Percentiles rank a stretch among this genome's conserved stretches.
Evolutionary conservation across 352 stramenopile genomes (phyloP).

Genomic region (Phytopythium vexans): DNA sequence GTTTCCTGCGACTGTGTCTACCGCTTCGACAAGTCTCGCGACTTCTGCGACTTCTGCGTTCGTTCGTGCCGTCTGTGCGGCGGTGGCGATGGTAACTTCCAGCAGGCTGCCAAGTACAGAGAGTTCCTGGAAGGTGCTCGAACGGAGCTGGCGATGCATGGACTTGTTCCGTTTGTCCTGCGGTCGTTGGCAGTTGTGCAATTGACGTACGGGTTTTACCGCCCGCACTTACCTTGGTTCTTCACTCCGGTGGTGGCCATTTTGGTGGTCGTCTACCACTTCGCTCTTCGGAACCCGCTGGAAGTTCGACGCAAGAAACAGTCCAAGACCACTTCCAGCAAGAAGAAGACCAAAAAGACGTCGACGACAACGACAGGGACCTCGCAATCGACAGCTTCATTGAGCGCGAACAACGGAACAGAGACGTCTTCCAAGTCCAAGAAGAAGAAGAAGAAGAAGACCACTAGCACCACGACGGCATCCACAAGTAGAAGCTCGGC

Average conservation of each 20-base stretch:
- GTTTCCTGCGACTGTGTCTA: constrained; percentile 84
- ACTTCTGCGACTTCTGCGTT: constrained; percentile 78
- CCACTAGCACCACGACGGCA: constrained; percentile 5
- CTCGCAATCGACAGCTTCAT: not conserved
- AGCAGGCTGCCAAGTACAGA: constrained; percentile 72
- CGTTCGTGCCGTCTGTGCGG: constrained; percentile 70
- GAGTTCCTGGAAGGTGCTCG: constrained; percentile 70
- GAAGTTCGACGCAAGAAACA: constrained; percentile 57
- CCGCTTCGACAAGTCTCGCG: constrained; percentile 50
- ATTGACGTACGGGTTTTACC: constrained; percentile 36
- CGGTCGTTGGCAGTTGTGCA: constrained; percentile 45
- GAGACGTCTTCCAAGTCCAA: constrained; percentile 5
- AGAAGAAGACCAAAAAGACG: constrained; percentile 39
- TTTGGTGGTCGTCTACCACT: constrained; percentile 47
- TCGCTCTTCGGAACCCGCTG: constrained; percentile 43
- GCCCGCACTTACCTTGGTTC: constrained; percentile 56
- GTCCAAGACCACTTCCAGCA: constrained; percentile 27
- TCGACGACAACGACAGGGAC: not conserved
- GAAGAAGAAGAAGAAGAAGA: constrained; percentile 2
- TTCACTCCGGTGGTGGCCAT: constrained; percentile 37
- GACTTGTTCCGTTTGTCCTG: constrained; percentile 44
- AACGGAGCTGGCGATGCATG: constrained; percentile 53
- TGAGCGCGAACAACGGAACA: not conserved
- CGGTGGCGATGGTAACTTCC: constrained; percentile 69
- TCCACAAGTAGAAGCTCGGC: constrained; percentile 26